A percentile compares a stretch with the other conserved stretches of the same genome.
These are phyloP conservation scores for Tylopilus rubrobrunneus DNA, from an alignment of 768 basidiomycete species.

Conservation along the genomic window DNA sequence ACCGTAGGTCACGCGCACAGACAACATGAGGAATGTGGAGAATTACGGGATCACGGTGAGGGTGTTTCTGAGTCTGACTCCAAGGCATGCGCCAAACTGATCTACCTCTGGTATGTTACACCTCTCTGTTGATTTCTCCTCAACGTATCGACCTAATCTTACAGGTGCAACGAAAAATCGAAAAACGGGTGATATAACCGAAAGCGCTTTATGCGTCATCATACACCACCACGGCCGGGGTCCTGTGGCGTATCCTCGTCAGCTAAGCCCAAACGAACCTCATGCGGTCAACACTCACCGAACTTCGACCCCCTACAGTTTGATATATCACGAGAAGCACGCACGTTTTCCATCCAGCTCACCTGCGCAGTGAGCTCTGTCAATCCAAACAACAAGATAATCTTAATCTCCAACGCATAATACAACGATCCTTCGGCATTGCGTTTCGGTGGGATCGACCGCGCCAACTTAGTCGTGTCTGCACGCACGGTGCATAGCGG, in stretches of 20 bases:
- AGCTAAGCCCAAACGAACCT: background rate
- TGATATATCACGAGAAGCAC: too few species aligned
- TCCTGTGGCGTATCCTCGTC: conserved; percentile 9
- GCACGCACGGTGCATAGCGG: conserved; percentile 34
- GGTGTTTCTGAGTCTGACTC: too few species aligned
- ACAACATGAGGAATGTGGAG: too few species aligned
- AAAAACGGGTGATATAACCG: background rate
- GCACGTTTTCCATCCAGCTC: conserved; percentile 47
- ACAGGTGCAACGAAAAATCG: background rate
- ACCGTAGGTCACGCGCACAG: too few species aligned
- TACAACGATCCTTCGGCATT: conserved; percentile 23
- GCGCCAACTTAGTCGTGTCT: conserved; percentile 31
- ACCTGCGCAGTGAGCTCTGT: conserved; percentile 53
- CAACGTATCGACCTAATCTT: background rate
- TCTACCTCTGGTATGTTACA: too few species aligned
- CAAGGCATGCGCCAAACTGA: too few species aligned
- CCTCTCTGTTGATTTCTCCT: background rate
- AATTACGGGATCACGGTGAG: too few species aligned
- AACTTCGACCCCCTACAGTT: conserved; percentile 37
- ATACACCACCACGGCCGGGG: conserved; percentile 30
- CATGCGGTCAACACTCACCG: conserved; percentile 20
- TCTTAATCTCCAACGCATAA: conserved; percentile 26
- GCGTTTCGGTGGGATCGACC: conserved; percentile 18
- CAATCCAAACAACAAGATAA: conserved; percentile 48
- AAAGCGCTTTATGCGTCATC: conserved; percentile 6